Conservation (phyloP, 257 asterid genomes). For the Avicennia marina region DNA sequence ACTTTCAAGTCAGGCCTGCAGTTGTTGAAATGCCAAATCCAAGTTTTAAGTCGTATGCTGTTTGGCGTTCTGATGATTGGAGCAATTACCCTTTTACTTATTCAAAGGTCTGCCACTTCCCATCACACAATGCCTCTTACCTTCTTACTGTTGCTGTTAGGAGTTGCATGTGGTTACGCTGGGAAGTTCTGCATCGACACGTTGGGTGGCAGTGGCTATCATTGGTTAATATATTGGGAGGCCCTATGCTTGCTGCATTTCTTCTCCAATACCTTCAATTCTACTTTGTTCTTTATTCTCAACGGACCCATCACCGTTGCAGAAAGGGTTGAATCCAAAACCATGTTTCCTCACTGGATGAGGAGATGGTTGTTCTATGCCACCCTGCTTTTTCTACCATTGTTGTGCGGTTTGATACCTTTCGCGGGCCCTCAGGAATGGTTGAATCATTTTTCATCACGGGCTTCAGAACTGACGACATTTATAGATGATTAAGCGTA, state of each 20-base stretch:
- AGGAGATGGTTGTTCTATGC: conserved; percentile 44
- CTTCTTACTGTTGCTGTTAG: conserved; percentile 45
- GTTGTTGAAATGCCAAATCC: conserved; percentile 58
- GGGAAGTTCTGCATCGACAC: conserved; percentile 83
- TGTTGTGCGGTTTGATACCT: conserved; percentile 78
- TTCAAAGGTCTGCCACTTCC: conserved; percentile 60
- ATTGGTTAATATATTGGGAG: conserved; percentile 76
- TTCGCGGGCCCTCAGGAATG: conserved; percentile 76
- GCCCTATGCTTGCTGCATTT: conserved; percentile 60
- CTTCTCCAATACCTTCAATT: conserved; percentile 44
- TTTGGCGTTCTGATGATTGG: conserved; percentile 58
- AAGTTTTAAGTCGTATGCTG: conserved; percentile 64
- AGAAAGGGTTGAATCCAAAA: conserved; percentile 12
- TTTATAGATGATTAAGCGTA: conserved; percentile 34
- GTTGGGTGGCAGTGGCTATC: conserved; percentile 70
- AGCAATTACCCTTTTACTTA: conserved; percentile 49
- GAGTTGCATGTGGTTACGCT: conserved; percentile 49
- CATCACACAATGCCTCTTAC: conserved; percentile 86
- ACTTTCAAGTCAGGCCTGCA: conserved; percentile 62
- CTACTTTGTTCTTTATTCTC: conserved; percentile 45
- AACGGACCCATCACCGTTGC: conserved; percentile 55
- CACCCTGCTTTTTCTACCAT: conserved; percentile 47
- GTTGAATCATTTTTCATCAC: conserved; percentile 53
- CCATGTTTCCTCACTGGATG: conserved; percentile 49
- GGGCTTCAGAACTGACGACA: conserved; percentile 7